Evolutionary conservation across 2,329 filamentous ascomycete species (phyloP).

Genomic region (Pseudomassariella vexata): DNA sequence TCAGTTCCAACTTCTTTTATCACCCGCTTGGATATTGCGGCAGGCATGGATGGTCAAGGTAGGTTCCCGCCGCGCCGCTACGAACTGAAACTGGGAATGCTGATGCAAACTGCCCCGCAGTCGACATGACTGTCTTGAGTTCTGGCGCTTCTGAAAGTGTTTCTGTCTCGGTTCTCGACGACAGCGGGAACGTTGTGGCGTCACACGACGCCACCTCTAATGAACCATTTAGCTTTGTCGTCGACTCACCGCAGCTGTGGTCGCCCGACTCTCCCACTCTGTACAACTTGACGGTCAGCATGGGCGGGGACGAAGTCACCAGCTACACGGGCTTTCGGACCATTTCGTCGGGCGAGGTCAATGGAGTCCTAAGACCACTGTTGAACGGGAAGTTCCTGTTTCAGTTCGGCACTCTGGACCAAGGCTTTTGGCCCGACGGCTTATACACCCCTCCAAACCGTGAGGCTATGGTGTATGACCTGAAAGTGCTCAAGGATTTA

Average conservation of each 20-base stretch:
- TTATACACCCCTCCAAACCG: slow-evolving; percentile 58
- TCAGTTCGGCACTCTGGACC: slow-evolving; percentile 62
- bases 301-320: slow-evolving; percentile 43
- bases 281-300: slow-evolving; percentile 54
- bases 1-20: slow-evolving; percentile 53
- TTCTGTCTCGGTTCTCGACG: slow-evolving; percentile 28
- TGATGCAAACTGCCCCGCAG: slow-evolving; percentile 29
- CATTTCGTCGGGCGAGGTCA: slow-evolving; percentile 47
- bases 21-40: slow-evolving; percentile 52
- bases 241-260: slow-evolving; percentile 55
- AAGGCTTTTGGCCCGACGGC: slow-evolving; percentile 56
- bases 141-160: slow-evolving; percentile 27
- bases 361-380: slow-evolving; percentile 55
- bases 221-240: slow-evolving; percentile 46
- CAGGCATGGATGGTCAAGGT: slow-evolving; percentile 49
- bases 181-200: slow-evolving; percentile 33
- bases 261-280: slow-evolving; percentile 56
- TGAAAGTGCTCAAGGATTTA: slow-evolving; percentile 57
- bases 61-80: slow-evolving; percentile 12
- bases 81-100: not conserved
- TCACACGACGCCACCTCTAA: slow-evolving; percentile 40
- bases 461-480: slow-evolving; percentile 63
- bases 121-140: slow-evolving; percentile 50
- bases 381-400: slow-evolving; percentile 67
- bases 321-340: slow-evolving; percentile 69